A percentile compares a stretch with the other conserved stretches of the same genome.
Evolutionary conservation across 140 eudicot genomes (phyloP).

Genomic region (Ambrosia hybrid): DNA sequence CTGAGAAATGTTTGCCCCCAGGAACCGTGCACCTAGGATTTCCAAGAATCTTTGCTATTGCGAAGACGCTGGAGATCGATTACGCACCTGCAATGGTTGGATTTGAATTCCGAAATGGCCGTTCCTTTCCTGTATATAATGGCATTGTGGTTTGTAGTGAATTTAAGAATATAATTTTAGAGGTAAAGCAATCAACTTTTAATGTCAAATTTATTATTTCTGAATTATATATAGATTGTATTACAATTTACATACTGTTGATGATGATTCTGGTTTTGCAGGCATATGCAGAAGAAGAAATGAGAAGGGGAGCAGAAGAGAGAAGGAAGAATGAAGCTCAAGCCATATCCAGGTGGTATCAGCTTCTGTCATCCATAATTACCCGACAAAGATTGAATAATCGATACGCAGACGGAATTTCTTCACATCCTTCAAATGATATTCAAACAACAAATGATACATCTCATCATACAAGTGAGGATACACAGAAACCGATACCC

Average conservation of each 20-base stretch:
- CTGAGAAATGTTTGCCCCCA: conserved; percentile 98
- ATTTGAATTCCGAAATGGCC: conserved; percentile 89
- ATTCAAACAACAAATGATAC: conserved; percentile 20
- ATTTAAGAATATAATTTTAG: conserved; percentile 73
- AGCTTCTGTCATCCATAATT: conserved; percentile 82
- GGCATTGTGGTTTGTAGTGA: conserved; percentile 92
- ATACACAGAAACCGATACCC: conserved; percentile 16
- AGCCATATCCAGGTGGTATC: conserved; percentile 90
- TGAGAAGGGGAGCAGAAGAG: conserved; percentile 72
- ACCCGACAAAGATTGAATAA: conserved; percentile 75
- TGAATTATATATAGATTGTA: background rate
- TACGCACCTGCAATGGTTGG: conserved; percentile 99
- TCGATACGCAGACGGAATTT: conserved; percentile 46
- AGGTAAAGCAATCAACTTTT: conserved; percentile 47
- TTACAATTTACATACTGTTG: background rate
- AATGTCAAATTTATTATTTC: background rate
- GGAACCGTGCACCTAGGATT: conserved; percentile 87
- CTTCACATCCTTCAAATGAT: conserved; percentile 24
- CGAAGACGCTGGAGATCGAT: conserved; percentile 69
- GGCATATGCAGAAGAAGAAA: conserved; percentile 87
- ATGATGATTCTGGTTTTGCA: conserved; percentile 27
- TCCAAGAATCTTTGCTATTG: conserved; percentile 66
- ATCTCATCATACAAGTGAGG: conserved; percentile 17
- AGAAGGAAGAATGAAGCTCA: conserved; percentile 62
- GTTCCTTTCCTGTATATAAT: conserved; percentile 67